Percentiles rank a stretch among this genome's conserved stretches.
These are phyloP conservation scores for Hymenoscyphus fraxineus DNA, from an alignment of 2,329 filamentous ascomycete genomes.

Conservation along the genomic window DNA sequence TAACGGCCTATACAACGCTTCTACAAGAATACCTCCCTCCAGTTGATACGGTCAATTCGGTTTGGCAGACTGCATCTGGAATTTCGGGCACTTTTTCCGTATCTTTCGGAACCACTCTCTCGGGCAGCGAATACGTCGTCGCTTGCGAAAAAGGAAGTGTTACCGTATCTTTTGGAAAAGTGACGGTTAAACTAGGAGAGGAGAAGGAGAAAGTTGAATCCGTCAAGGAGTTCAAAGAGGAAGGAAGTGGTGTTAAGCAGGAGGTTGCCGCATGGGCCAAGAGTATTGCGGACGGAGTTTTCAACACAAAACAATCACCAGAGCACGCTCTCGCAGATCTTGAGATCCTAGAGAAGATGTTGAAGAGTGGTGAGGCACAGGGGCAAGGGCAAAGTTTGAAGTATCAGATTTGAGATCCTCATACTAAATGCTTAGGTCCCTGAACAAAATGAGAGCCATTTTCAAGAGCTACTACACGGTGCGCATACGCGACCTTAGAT, in stretches of 20 bases:
- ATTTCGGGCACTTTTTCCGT: constrained; percentile 32
- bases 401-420: constrained; percentile 20
- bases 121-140: constrained; percentile 31
- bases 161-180: constrained; percentile 23
- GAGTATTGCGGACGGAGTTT: constrained; percentile 25
- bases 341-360: constrained; percentile 34
- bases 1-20: constrained; percentile 30
- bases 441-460: too few relatives aligned
- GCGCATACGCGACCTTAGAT: too few relatives aligned
- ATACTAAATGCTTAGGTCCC: constrained; percentile 9
- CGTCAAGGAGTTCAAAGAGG: constrained; percentile 30
- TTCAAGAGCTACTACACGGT: too few relatives aligned
- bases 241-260: constrained; percentile 31
- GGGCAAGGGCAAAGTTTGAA: constrained; percentile 26
- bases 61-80: constrained; percentile 34
- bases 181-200: constrained; percentile 29
- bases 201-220: constrained; percentile 25
- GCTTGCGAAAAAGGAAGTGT: constrained; percentile 35
- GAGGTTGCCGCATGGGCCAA: constrained; percentile 34
- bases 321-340: constrained; percentile 30
- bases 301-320: constrained; percentile 27
- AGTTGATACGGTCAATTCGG: constrained; percentile 34
- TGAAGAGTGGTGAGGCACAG: constrained; percentile 35
- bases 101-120: constrained; percentile 33
- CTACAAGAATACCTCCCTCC: constrained; percentile 32